Base-by-base conservation (phyloP, 148 eudicot genomes). In the Mesembryanthemum crystallinum region DNA sequence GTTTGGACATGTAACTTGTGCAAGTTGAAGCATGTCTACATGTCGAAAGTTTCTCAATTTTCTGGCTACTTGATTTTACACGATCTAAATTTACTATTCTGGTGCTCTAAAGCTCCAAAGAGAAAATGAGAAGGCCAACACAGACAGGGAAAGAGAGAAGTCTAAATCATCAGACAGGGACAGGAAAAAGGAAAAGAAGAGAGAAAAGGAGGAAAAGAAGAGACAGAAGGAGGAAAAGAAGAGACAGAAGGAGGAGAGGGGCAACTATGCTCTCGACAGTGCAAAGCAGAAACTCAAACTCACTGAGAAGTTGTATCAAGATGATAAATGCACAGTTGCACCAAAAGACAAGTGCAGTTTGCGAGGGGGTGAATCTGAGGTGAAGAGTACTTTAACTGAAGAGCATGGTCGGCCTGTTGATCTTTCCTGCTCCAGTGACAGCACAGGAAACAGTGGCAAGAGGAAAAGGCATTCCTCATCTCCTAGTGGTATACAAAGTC, bases 101-200 rank as follows among this genome's bases (percentile, higher is more conserved):
- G 97, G 97, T 90, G 93, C 97, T 86, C 39, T 87, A 94, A 91
- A 91, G 98, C 97, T 90, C 97, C 98, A 88, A 86, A 86, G 75
- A 79, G 92, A 85, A 71, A 91, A 57, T 70, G 87, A 90, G 73
- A 76, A 76, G 65, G 35, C 75, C 76, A 81, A 79, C 64, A 71
- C 87, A 30, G 90, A 84, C 72, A 83, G 78, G 80, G 67, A 63
- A 33, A 63, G 39, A 20, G 74, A 69, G 51, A 45, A 67, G 69
- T 8, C 27, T 52, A 76, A 76, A 58, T 80, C 83, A 0, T 80
- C 68, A 5, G 76, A 80, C 24, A 80, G 64, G 68, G 74, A 74
- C 80, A 73, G 79, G 73, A 83, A 79, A 30, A 79, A 82, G 78
- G 76, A 71, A 63, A 30, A 59, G 54, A 72, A 24, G 54, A 55